Evolutionary conservation across 2,329 filamentous ascomycete species (phyloP).

Genomic region (Cladosporium sp.): DNA sequence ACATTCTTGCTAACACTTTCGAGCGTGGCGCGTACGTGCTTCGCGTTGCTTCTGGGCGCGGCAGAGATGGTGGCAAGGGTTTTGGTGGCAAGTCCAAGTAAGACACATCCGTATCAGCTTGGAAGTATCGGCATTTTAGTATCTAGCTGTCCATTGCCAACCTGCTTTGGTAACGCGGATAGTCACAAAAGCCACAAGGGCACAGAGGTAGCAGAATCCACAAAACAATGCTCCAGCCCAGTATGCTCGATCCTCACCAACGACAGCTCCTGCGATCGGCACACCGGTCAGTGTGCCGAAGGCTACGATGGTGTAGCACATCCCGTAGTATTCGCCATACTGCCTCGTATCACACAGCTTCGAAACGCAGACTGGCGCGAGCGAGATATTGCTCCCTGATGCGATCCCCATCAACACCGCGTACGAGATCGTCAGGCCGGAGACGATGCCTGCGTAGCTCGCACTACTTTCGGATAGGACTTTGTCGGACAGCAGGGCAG

Average conservation of each 20-base stretch:
- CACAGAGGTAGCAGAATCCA: constrained; percentile 29
- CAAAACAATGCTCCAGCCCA: constrained; percentile 34
- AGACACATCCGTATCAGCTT: background rate
- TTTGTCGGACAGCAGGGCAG: constrained; percentile 27
- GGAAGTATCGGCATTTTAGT: background rate
- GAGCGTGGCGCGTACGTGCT: constrained; percentile 45
- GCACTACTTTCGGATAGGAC: constrained; percentile 27
- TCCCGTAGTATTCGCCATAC: constrained; percentile 37
- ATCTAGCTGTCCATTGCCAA: background rate
- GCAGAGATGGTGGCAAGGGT: constrained; percentile 26
- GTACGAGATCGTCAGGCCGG: constrained; percentile 37
- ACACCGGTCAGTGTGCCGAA: constrained; percentile 36
- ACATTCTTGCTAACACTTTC: constrained; percentile 53
- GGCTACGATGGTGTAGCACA: constrained; percentile 36
- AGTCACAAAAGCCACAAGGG: constrained; percentile 25
- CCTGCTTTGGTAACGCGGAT: background rate
- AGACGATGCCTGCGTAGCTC: background rate
- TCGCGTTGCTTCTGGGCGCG: constrained; percentile 27
- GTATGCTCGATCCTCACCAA: constrained; percentile 32
- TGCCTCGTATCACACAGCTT: constrained; percentile 48
- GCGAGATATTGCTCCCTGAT: constrained; percentile 42
- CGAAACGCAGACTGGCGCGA: constrained; percentile 48
- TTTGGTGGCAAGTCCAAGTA: constrained; percentile 29
- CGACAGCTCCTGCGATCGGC: constrained; percentile 34
- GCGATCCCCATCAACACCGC: constrained; percentile 41